A percentile compares a stretch with the other conserved stretches of the same genome.
phyloP scores from a whole-genome alignment of 148 eudicot species.

The Heliosperma pusillum region DNA sequence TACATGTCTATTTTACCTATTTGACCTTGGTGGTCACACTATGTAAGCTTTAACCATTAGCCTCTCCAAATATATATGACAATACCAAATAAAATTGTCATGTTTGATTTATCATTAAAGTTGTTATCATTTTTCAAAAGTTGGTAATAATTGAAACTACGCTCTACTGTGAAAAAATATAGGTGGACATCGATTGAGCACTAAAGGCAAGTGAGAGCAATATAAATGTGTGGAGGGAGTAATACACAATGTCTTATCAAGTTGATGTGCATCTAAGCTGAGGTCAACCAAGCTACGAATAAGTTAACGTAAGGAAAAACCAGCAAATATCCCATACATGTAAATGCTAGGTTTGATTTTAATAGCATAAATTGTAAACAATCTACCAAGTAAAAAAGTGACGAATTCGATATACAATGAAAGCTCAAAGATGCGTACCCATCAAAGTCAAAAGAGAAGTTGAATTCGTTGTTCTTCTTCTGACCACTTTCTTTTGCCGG shows the following conservation, averaged over 20 bases:
- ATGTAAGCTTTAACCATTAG: background rate
- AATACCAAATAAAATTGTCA: background rate
- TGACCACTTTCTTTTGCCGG: constrained; percentile 37
- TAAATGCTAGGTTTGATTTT: background rate
- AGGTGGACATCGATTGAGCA: too few relatives aligned
- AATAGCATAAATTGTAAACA: background rate
- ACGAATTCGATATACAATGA: constrained; percentile 5
- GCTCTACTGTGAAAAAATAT: too few relatives aligned
- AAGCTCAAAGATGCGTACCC: constrained; percentile 35
- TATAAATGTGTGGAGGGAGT: too few relatives aligned
- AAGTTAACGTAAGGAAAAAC: background rate
- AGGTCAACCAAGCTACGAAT: too few relatives aligned
- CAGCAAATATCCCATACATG: background rate
- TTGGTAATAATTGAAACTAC: too few relatives aligned
- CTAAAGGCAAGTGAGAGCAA: too few relatives aligned
- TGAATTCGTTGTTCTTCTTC: constrained; percentile 47
- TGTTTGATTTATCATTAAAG: too few relatives aligned
- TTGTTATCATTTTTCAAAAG: too few relatives aligned
- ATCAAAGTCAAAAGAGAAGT: constrained; percentile 64
- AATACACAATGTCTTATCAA: too few relatives aligned
- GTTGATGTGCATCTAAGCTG: too few relatives aligned
- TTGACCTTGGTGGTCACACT: background rate
- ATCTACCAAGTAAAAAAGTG: background rate
- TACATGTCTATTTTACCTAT: background rate
- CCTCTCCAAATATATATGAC: background rate